These are phyloP conservation scores for Ambrosia hybrid DNA, from an alignment of 140 eudicot genomes.

Conservation along the genomic window DNA sequence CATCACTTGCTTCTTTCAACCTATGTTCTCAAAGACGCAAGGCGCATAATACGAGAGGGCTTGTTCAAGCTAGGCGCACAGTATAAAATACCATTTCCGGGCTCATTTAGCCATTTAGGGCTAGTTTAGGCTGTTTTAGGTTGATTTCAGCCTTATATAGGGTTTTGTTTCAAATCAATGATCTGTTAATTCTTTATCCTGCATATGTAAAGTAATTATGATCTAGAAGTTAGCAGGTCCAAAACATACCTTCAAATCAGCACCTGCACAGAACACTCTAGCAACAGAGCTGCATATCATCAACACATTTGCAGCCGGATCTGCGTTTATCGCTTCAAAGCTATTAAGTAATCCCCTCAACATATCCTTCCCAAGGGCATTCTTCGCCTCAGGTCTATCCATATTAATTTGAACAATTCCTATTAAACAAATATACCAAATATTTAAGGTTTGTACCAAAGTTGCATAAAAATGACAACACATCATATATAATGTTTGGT, in stretches of 20 bases:
- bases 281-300: slow-evolving; percentile 90
- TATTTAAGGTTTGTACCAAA: neutral
- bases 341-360: slow-evolving; percentile 57
- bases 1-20: neutral
- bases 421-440: slow-evolving; percentile 17
- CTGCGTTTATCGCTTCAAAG: slow-evolving; percentile 61
- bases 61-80: too few species aligned
- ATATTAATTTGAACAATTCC: slow-evolving; percentile 76
- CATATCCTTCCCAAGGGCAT: slow-evolving; percentile 93
- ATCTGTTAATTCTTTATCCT: neutral
- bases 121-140: too few species aligned
- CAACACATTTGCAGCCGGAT: slow-evolving; percentile 68
- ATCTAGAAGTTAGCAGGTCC: slow-evolving; percentile 12
- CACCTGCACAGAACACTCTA: slow-evolving; percentile 95
- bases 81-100: too few species aligned
- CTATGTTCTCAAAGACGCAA: too few species aligned
- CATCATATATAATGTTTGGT: neutral
- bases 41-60: too few species aligned
- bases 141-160: too few species aligned
- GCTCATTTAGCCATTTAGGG: too few species aligned
- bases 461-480: neutral
- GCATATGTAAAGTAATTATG: neutral
- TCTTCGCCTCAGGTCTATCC: slow-evolving; percentile 90
- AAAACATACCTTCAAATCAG: slow-evolving; percentile 86
- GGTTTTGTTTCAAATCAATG: neutral